Evolutionary conservation across 176 grass and related monocot species (phyloP).

Genomic region (Hordeum marinum): DNA sequence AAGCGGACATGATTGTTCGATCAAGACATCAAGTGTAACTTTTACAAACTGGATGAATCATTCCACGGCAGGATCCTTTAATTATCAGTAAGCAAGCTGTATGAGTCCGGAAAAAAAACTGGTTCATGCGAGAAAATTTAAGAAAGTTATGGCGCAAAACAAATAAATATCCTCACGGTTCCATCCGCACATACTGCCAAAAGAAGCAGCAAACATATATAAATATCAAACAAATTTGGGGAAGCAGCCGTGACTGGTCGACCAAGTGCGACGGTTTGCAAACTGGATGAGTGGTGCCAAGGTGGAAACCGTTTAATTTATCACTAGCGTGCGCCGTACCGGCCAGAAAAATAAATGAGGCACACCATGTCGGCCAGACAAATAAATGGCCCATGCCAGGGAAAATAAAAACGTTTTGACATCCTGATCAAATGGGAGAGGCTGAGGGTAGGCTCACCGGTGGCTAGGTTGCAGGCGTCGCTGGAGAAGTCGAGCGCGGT

Average conservation of each 20-base stretch:
- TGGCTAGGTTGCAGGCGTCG: slow-evolving; percentile 64
- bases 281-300: background rate
- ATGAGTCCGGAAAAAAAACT: background rate
- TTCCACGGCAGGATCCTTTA: background rate
- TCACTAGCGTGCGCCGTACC: background rate
- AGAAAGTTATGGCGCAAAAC: background rate
- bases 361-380: background rate
- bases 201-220: background rate
- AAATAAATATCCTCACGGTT: slow-evolving; percentile 50
- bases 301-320: background rate
- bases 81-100: background rate
- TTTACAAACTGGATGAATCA: background rate
- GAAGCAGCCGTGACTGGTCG: background rate
- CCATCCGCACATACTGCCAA: slow-evolving; percentile 68
- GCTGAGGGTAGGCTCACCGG: slow-evolving; percentile 38
- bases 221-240: background rate
- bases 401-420: background rate
- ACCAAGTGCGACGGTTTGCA: background rate
- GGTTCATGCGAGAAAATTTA: background rate
- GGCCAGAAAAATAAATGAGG: background rate
- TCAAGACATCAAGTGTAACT: background rate
- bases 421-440: background rate
- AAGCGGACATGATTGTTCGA: background rate
- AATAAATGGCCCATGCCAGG: background rate
- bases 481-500: slow-evolving; percentile 73